Percentiles rank a stretch among this genome's conserved stretches.
Conservation (phyloP, 495 filamentous ascomycete species). For the Penicillium egyptiacum region DNA sequence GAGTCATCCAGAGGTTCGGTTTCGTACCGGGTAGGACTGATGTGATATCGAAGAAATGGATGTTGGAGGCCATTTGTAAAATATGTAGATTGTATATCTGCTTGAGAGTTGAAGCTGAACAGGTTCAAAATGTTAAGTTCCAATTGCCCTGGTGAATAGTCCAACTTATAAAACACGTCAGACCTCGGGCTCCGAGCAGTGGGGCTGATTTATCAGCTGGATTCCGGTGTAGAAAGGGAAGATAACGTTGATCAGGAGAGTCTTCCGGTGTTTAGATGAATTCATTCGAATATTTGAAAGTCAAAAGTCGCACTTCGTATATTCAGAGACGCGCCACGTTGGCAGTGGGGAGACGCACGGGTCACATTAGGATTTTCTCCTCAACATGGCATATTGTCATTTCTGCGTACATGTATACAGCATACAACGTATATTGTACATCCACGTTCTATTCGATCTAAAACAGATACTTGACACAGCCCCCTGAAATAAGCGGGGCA, state of each 20-base stretch:
- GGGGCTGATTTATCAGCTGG: no score
- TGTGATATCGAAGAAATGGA: conserved; percentile 43
- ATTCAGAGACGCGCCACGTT: conserved; percentile 5
- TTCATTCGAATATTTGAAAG: background rate
- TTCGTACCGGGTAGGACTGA: conserved; percentile 36
- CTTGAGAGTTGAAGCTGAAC: background rate
- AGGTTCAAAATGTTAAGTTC: no score
- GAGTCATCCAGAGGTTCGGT: background rate
- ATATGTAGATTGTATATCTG: background rate
- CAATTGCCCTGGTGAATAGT: no score
- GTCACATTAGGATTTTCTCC: conserved; percentile 8
- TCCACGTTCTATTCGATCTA: background rate
- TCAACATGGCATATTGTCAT: background rate
- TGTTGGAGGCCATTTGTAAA: conserved; percentile 29
- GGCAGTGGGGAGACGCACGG: conserved; percentile 9
- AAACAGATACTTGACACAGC: background rate
- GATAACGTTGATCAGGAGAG: no score
- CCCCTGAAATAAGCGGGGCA: conserved; percentile 7
- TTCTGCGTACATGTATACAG: background rate
- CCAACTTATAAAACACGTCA: no score
- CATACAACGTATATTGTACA: no score
- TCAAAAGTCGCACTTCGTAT: background rate
- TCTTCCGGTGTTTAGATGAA: no score
- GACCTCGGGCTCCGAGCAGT: no score
- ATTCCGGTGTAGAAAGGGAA: no score